Conservation (phyloP, 2,329 filamentous ascomycete genomes). For the Ophiostoma himal-ulmi region DNA sequence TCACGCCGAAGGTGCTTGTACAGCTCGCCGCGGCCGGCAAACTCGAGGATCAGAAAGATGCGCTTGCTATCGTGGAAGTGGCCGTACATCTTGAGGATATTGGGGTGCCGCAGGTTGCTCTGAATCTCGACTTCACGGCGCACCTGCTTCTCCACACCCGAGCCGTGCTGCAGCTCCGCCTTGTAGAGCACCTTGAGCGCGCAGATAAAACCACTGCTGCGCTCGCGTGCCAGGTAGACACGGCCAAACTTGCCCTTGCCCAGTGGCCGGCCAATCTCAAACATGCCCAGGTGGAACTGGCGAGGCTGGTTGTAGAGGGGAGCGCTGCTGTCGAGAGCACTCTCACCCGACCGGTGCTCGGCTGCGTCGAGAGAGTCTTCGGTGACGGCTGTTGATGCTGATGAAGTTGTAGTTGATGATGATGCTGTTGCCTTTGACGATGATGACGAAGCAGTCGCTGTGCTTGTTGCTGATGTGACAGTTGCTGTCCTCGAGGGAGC, state of each 20-base stretch:
- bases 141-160: conserved; percentile 75
- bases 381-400: conserved; percentile 46
- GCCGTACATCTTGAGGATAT: conserved; percentile 75
- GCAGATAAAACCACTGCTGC: conserved; percentile 73
- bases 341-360: conserved; percentile 5
- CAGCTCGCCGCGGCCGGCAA: conserved; percentile 76
- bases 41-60: conserved; percentile 82
- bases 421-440: conserved; percentile 28
- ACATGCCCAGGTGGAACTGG: conserved; percentile 85
- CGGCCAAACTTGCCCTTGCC: conserved; percentile 85
- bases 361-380: background rate
- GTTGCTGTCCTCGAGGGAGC: conserved; percentile 55
- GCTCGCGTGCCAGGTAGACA: conserved; percentile 78
- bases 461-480: conserved; percentile 40
- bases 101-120: conserved; percentile 78
- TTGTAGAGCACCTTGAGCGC: conserved; percentile 84
- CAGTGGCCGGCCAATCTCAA: conserved; percentile 81
- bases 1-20: conserved; percentile 81
- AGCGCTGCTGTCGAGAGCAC: background rate
- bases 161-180: conserved; percentile 70
- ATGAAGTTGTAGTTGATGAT: conserved; percentile 36
- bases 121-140: conserved; percentile 86
- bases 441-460: conserved; percentile 6
- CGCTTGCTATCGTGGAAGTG: conserved; percentile 87
- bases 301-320: conserved; percentile 39